These are phyloP conservation scores for Colletotrichum falcatum DNA, from an alignment of 2,329 filamentous ascomycete species.

Conservation along the genomic window DNA sequence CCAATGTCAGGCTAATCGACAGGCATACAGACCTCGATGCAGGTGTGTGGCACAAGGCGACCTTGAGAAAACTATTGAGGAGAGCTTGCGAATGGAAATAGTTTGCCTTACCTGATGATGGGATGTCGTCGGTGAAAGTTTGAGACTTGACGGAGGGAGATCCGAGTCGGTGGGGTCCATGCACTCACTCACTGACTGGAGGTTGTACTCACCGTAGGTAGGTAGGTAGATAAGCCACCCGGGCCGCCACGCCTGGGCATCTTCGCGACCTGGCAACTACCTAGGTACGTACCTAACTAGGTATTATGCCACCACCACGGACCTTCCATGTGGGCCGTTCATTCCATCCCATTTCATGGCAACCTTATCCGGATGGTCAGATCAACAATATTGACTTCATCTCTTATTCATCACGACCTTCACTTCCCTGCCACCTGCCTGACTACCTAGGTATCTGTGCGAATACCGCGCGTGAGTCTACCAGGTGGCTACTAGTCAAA, in stretches of 20 bases:
- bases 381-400: not conserved
- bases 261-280: not conserved
- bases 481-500: not conserved
- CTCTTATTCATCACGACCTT: not conserved
- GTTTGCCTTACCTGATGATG: not conserved
- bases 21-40: constrained; percentile 17
- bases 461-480: not conserved
- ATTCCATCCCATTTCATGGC: not conserved
- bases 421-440: not conserved
- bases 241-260: not conserved
- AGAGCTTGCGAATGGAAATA: not conserved
- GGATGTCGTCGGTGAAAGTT: not conserved
- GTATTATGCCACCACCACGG: not conserved
- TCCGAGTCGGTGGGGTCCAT: constrained; percentile 13
- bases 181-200: too few species aligned
- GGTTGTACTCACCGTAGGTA: too few species aligned
- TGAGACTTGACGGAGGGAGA: constrained; percentile 1
- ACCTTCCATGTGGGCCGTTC: not conserved
- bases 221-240: too few species aligned
- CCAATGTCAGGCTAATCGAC: constrained; percentile 23
- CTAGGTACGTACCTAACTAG: not conserved
- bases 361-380: not conserved
- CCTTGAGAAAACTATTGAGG: not conserved
- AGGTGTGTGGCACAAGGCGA: not conserved
- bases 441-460: not conserved